Conservation (phyloP, 1,139 yeast genomes). For the Yamadazyma songkhlaensis region DNA sequence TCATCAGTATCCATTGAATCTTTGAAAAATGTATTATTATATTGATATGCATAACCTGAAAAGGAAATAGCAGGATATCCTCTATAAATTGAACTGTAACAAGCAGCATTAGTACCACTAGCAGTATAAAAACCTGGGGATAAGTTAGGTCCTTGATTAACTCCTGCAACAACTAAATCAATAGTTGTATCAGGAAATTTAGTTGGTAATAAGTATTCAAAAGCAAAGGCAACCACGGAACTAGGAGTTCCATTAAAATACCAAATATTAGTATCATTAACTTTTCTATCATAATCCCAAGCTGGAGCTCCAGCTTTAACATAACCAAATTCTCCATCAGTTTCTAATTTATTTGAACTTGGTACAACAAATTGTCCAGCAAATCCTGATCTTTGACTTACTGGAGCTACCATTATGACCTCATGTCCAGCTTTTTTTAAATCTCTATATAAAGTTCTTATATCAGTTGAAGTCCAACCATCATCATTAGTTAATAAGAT, state of each 20-base stretch:
- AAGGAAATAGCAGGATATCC: conserved; percentile 33
- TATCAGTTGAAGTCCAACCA: conserved; percentile 30
- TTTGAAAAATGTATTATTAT: conserved; percentile 41
- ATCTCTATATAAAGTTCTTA: conserved; percentile 30
- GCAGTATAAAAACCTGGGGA: conserved; percentile 35
- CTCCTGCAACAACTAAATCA: conserved; percentile 46
- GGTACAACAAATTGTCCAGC: conserved; percentile 31
- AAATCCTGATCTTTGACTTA: conserved; percentile 27
- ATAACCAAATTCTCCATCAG: conserved; percentile 38
- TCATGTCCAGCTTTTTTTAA: conserved; percentile 26
- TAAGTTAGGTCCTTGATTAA: conserved; percentile 44
- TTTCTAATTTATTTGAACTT: conserved; percentile 12
- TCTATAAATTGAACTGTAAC: conserved; percentile 39
- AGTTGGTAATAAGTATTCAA: conserved; percentile 37
- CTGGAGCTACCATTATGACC: conserved; percentile 34
- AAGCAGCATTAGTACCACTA: conserved; percentile 47
- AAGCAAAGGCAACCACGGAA: conserved; percentile 39
- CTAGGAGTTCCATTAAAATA: conserved; percentile 47
- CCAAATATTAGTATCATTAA: conserved; percentile 38
- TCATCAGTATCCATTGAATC: conserved; percentile 31
- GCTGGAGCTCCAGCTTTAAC: conserved; percentile 38
- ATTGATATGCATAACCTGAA: conserved; percentile 33
- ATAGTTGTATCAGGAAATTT: conserved; percentile 29
- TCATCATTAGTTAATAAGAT: conserved; percentile 34
- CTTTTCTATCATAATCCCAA: conserved; percentile 48